phyloP scores from a whole-genome alignment of 75 land plant genomes.

The Pinus tabuliformis region DNA sequence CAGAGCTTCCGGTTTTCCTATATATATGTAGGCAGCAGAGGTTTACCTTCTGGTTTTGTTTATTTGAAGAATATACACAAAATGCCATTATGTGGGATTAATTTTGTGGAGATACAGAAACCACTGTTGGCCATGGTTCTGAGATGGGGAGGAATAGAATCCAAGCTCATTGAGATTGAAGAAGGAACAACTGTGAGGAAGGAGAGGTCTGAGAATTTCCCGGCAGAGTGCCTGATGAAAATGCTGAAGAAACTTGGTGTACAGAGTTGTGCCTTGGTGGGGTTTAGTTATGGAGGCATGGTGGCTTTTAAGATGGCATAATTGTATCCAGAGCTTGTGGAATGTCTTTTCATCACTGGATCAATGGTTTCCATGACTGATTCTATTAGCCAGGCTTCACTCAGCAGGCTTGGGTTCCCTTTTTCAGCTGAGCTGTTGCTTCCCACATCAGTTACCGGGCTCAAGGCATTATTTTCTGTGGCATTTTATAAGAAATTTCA shows the following conservation, averaged over 20 bases:
- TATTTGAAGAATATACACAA: neutral
- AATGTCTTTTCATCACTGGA: slow-evolving; percentile 55
- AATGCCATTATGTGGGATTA: slow-evolving; percentile 17
- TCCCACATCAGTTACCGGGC: slow-evolving; percentile 50
- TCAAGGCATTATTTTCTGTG: slow-evolving; percentile 42
- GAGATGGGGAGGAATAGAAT: slow-evolving; percentile 44
- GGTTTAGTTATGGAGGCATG: slow-evolving; percentile 92
- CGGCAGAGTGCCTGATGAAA: slow-evolving; percentile 53
- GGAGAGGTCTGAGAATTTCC: slow-evolving; percentile 62
- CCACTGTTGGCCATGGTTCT: slow-evolving; percentile 41
- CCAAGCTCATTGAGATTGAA: slow-evolving; percentile 41
- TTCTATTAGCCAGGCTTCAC: slow-evolving; percentile 16
- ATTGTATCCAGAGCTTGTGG: slow-evolving; percentile 45
- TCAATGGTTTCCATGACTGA: slow-evolving; percentile 71
- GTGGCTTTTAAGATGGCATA: slow-evolving; percentile 83
- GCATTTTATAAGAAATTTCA: slow-evolving; percentile 50
- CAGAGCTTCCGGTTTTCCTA: too few species aligned
- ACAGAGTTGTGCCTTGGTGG: slow-evolving; percentile 51
- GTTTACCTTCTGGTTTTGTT: too few species aligned
- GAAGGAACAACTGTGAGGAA: slow-evolving; percentile 37
- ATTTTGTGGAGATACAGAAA: slow-evolving; percentile 51
- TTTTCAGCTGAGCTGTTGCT: slow-evolving; percentile 63
- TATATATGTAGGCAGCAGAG: too few species aligned
- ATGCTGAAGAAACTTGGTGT: slow-evolving; percentile 50
- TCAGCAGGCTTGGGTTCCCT: slow-evolving; percentile 38